Base-by-base conservation (phyloP, 1,284 basidiomycete genomes). In the Leucoagaricus sp. region DNA sequence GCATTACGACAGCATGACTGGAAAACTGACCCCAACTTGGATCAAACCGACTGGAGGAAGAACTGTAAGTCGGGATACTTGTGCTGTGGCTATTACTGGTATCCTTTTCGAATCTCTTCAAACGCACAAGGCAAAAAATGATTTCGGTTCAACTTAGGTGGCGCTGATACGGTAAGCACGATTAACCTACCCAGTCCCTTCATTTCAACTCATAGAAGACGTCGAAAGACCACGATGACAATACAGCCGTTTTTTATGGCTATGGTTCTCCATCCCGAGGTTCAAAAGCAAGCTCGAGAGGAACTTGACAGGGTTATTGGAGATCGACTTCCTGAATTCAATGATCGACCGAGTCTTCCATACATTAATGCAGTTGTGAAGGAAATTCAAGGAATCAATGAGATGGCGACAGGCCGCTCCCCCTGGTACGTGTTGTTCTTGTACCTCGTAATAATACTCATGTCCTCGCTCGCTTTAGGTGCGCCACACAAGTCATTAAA, bases 281-380 rank as follows among this genome's bases (percentile, higher is more conserved):
- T 72, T 13, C 72, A 78, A 49, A 57, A 55, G 31, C 69, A 67
- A 38, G 79, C 75, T 3, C 78, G 78, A 61, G 66, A 62, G 10
- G 80, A 81, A 57, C 59, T 80, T 8, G 77, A 79, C 3, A 67
- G 74, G 33, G 61, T 77, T 52, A 73, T 76, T 4, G 46, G 53
- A 13, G 63, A 57, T 26, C 69, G 76, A 17, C 64, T 79, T 4
- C 78, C 79, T 1, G 67, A 66, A 3, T 75, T 78, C 55, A 64
- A 40, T 8, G 65, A 68, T 57, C 61, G 62, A 4, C 38, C 53
- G n/a, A 49, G 47, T 8, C 55, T 67, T 3, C 64, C 63, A 3
- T 68, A 67, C 42, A 57, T 67, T 15, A 58, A 61, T 48, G 61
- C 60, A 23, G 42, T 66, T n/a, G 40, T 62, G 21, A 65, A 64